Evolutionary conservation across 768 basidiomycete genomes (phyloP).

Genomic region (Clitopilus passeckerianus): DNA sequence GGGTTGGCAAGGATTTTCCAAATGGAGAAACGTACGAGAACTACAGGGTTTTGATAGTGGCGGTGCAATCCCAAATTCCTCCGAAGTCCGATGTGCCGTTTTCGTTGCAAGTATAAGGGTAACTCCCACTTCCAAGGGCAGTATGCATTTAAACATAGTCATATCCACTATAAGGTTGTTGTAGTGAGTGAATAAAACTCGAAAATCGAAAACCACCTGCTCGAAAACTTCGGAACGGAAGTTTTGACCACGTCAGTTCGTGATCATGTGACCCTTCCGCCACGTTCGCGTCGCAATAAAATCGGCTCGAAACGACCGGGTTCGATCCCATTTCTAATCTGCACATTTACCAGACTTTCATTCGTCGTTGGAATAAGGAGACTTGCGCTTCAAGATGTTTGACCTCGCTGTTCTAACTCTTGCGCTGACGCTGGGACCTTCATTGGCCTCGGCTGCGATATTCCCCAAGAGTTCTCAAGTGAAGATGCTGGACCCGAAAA

Average conservation of each 20-base stretch:
- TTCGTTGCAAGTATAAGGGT: background rate
- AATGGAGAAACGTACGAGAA: no score
- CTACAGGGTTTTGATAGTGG: background rate
- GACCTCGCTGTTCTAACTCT: constrained; percentile 21
- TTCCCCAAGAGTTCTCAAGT: constrained; percentile 51
- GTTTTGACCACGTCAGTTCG: background rate
- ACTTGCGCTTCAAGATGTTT: background rate
- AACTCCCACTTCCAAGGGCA: background rate
- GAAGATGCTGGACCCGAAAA: constrained; percentile 67
- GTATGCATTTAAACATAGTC: no score
- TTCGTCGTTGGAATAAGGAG: background rate
- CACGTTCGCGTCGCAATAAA: background rate
- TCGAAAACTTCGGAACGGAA: background rate
- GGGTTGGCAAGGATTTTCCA: no score
- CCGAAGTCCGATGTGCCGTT: background rate
- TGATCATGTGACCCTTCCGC: background rate
- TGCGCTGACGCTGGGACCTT: constrained; percentile 33
- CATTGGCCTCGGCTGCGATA: constrained; percentile 46
- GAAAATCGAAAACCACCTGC: no score
- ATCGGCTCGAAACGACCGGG: background rate
- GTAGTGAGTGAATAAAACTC: no score
- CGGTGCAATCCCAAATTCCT: background rate
- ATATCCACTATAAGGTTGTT: no score
- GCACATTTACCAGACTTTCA: background rate
- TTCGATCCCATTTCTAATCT: background rate